Evolutionary conservation across 352 stramenopile genomes (phyloP).

Genomic region (Globisporangium paroecandrum): DNA sequence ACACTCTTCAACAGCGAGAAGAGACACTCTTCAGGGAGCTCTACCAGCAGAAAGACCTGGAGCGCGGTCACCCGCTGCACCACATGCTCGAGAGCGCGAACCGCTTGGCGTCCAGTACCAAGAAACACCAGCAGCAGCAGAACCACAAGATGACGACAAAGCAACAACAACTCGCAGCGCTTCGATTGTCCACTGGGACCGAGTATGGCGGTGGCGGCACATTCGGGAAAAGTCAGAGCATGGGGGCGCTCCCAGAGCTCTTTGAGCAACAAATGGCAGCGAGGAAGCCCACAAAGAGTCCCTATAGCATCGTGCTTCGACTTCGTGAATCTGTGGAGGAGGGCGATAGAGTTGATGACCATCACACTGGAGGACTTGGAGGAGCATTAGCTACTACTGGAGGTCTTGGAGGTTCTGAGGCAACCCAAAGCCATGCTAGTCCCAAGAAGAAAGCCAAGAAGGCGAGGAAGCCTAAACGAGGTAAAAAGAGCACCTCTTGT

Average conservation of each 20-base stretch:
- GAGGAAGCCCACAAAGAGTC: constrained; percentile 35
- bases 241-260: constrained; percentile 38
- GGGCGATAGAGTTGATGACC: neutral
- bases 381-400: neutral
- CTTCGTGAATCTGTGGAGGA: constrained; percentile 19
- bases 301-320: constrained; percentile 53
- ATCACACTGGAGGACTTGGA: neutral
- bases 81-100: constrained; percentile 71
- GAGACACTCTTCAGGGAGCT: constrained; percentile 73
- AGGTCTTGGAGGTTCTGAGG: neutral
- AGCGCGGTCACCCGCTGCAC: constrained; percentile 50
- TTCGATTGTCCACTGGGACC: constrained; percentile 16
- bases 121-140: constrained; percentile 42
- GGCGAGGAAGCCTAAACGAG: constrained; percentile 8
- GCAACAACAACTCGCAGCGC: constrained; percentile 41
- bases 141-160: constrained; percentile 12
- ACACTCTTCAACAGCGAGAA: constrained; percentile 37
- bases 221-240: constrained; percentile 36
- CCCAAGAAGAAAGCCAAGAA: constrained; percentile 21
- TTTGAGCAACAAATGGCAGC: constrained; percentile 31
- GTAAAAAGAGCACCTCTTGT: neutral
- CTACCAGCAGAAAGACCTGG: constrained; percentile 49
- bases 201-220: constrained; percentile 19
- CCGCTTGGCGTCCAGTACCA: constrained; percentile 32
- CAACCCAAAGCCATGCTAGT: neutral